These are phyloP conservation scores for Penicillium flavigenum DNA, from an alignment of 495 filamentous ascomycete genomes.

Conservation along the genomic window DNA sequence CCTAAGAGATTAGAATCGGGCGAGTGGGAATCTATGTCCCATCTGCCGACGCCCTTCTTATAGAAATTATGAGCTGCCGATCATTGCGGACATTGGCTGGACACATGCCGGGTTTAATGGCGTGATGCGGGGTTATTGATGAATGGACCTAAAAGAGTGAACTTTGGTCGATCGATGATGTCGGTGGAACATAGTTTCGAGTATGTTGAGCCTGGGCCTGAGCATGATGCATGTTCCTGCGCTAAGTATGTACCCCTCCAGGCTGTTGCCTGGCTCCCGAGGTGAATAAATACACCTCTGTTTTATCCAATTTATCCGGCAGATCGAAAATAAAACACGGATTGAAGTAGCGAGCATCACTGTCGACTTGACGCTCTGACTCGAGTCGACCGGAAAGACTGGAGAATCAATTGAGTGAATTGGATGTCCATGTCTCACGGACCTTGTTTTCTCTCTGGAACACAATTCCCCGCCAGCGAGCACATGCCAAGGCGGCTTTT, in stretches of 20 bases:
- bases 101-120: slow-evolving; percentile 7
- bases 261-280: background rate
- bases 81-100: slow-evolving; percentile 3
- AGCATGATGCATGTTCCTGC: background rate
- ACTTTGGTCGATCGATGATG: slow-evolving; percentile 27
- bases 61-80: slow-evolving; percentile 9
- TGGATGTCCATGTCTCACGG: background rate
- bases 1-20: background rate
- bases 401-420: background rate
- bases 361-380: background rate
- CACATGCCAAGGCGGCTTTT: background rate
- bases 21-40: background rate
- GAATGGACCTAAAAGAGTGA: slow-evolving; percentile 15
- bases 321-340: no score
- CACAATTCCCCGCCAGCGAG: background rate
- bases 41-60: slow-evolving; percentile 18
- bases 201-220: slow-evolving; percentile 5
- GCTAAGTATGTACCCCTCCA: slow-evolving; percentile 1
- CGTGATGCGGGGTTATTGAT: slow-evolving; percentile 29
- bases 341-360: background rate
- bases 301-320: background rate
- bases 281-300: background rate
- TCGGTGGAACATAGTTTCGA: slow-evolving; percentile 23
- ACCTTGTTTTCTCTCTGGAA: background rate
- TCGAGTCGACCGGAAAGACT: background rate